A percentile compares a stretch with the other conserved stretches of the same genome.
Conservation (phyloP, 2,329 filamentous ascomycete species). For the Alternaria longipes region DNA sequence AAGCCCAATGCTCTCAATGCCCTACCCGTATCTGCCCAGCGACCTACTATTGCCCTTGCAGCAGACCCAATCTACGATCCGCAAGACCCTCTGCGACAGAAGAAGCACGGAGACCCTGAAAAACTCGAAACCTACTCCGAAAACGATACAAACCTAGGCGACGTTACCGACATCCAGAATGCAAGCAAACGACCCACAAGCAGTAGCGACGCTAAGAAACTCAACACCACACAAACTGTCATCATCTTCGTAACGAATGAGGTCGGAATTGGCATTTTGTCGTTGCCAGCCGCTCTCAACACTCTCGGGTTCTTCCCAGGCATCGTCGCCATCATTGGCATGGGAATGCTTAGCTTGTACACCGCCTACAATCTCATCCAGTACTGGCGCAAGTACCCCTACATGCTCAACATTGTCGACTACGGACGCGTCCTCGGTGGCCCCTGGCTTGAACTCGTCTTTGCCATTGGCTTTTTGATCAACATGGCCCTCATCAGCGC, state of each 20-base stretch:
- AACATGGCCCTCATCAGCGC: slow-evolving; percentile 43
- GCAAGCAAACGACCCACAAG: slow-evolving; percentile 25
- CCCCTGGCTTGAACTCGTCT: slow-evolving; percentile 36
- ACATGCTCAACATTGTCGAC: slow-evolving; percentile 44
- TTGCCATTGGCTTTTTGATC: slow-evolving; percentile 38
- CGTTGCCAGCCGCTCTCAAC: slow-evolving; percentile 37
- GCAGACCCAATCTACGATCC: slow-evolving; percentile 33
- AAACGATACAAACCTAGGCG: slow-evolving; percentile 32
- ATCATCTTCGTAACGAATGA: slow-evolving; percentile 45
- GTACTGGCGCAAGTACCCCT: slow-evolving; percentile 43
- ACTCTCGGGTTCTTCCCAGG: slow-evolving; percentile 40
- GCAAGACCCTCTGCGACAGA: slow-evolving; percentile 26
- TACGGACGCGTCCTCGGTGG: slow-evolving; percentile 41
- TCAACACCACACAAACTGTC: slow-evolving; percentile 38
- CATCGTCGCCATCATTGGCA: slow-evolving; percentile 34
- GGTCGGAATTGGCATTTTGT: slow-evolving; percentile 43
- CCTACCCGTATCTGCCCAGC: slow-evolving; percentile 26
- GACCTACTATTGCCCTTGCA: slow-evolving; percentile 33
- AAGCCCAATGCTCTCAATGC: slow-evolving; percentile 26
- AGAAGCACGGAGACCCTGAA: slow-evolving; percentile 15
- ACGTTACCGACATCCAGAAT: slow-evolving; percentile 36
- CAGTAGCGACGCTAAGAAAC: slow-evolving; percentile 25
- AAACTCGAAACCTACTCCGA: slow-evolving; percentile 32
- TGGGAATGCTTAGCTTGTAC: slow-evolving; percentile 40
- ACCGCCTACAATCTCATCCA: slow-evolving; percentile 43